A percentile compares a stretch with the other conserved stretches of the same genome.
phyloP scores from a whole-genome alignment of 345 rosid genomes.

The Laguncularia racemosa region DNA sequence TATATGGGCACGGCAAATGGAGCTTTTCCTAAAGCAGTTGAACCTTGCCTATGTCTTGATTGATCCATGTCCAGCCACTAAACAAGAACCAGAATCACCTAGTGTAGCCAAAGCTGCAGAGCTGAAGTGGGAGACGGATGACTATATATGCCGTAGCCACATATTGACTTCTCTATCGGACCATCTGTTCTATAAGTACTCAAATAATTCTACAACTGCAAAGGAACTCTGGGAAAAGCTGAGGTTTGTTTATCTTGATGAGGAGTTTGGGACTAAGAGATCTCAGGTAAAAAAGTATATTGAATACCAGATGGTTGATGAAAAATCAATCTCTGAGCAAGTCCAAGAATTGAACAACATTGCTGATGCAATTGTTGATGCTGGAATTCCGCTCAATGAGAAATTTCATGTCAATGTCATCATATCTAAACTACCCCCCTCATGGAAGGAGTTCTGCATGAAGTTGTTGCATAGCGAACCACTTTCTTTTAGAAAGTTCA shows the following conservation, averaged over 20 bases:
- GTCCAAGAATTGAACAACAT: conserved; percentile 54
- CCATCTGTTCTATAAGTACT: conserved; percentile 47
- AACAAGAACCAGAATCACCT: conserved; percentile 21
- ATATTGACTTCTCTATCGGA: conserved; percentile 67
- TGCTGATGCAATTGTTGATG: conserved; percentile 54
- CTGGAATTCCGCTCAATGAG: conserved; percentile 60
- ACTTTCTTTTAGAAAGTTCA: conserved; percentile 46
- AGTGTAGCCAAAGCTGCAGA: conserved; percentile 27
- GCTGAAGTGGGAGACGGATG: conserved; percentile 57
- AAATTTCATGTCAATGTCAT: conserved; percentile 65
- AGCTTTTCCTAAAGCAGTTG: conserved; percentile 56
- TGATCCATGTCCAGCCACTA: conserved; percentile 38
- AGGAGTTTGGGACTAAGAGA: conserved; percentile 56
- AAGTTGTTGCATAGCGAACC: conserved; percentile 47
- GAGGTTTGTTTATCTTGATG: conserved; percentile 51
- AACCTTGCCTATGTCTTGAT: conserved; percentile 52
- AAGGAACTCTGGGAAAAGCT: conserved; percentile 84
- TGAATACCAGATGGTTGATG: conserved; percentile 63
- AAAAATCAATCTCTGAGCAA: conserved; percentile 49
- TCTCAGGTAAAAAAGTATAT: conserved; percentile 66
- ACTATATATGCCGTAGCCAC: conserved; percentile 50
- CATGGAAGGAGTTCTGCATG: conserved; percentile 68
- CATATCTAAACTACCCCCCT: conserved; percentile 68
- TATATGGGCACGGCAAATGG: conserved; percentile 57
- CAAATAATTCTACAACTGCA: conserved; percentile 41